These are phyloP conservation scores for Colletotrichum ledebouriae DNA, from an alignment of 2,329 filamentous ascomycete genomes.

Conservation along the genomic window DNA sequence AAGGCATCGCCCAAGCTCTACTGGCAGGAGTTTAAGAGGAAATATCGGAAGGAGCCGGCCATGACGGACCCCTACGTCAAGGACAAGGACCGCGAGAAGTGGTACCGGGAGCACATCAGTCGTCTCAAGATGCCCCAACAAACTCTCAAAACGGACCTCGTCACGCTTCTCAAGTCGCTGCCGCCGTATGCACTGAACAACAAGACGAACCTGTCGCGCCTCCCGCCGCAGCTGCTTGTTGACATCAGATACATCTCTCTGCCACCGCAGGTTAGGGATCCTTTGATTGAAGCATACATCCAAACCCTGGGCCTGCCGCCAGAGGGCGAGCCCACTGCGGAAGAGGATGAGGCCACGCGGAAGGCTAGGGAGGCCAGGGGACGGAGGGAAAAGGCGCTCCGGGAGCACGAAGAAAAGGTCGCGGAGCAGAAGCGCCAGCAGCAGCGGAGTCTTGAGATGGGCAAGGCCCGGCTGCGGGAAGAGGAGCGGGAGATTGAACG, in stretches of 20 bases:
- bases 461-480: conserved; percentile 72
- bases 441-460: conserved; percentile 69
- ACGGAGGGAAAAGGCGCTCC: conserved; percentile 74
- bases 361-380: conserved; percentile 65
- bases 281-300: conserved; percentile 76
- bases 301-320: conserved; percentile 72
- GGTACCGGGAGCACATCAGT: conserved; percentile 80
- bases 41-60: conserved; percentile 83
- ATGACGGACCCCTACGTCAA: conserved; percentile 81
- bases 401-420: conserved; percentile 67
- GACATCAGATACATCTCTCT: conserved; percentile 80
- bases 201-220: conserved; percentile 64
- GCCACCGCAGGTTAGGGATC: conserved; percentile 70
- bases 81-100: conserved; percentile 84
- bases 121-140: conserved; percentile 75
- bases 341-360: conserved; percentile 65
- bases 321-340: conserved; percentile 49
- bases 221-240: conserved; percentile 73
- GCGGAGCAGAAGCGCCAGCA: conserved; percentile 74
- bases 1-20: conserved; percentile 92
- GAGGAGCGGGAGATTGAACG: conserved; percentile 76
- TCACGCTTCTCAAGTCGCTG: conserved; percentile 72
- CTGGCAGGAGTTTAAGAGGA: conserved; percentile 96
- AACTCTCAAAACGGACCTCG: conserved; percentile 78
- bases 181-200: conserved; percentile 72